Percentiles rank a stretch among this genome's conserved stretches.
These are phyloP conservation scores for Moesziomyces sp. DNA, from an alignment of 1,284 basidiomycete species.

Conservation along the genomic window DNA sequence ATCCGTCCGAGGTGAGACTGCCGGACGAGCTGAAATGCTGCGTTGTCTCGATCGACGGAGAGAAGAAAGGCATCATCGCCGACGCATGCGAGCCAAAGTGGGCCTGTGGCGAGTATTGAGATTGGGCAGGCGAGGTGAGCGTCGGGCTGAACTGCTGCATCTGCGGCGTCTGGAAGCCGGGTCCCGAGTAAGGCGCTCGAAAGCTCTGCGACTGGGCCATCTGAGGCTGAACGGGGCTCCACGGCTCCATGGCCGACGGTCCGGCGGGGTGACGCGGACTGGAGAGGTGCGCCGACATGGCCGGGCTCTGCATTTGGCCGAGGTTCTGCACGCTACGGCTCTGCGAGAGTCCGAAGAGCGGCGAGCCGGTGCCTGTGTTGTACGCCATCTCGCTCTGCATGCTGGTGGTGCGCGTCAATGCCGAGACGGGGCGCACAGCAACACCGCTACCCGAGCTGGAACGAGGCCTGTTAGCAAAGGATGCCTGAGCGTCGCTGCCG, in stretches of 20 bases:
- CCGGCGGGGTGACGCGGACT: slow-evolving; percentile 26
- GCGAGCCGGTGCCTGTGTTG: slow-evolving; percentile 7
- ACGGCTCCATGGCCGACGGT: slow-evolving; percentile 24
- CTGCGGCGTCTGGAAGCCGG: slow-evolving; percentile 43
- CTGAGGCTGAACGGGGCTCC: slow-evolving; percentile 38
- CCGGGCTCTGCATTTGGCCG: slow-evolving; percentile 30
- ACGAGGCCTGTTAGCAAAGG: slow-evolving; percentile 18
- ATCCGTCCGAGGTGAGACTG: slow-evolving; percentile 23
- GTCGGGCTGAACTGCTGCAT: slow-evolving; percentile 47
- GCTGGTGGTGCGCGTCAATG: slow-evolving; percentile 39
- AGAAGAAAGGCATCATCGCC: slow-evolving; percentile 39
- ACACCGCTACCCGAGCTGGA: slow-evolving; percentile 35
- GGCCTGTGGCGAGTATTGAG: slow-evolving; percentile 47
- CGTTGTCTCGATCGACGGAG: slow-evolving; percentile 29
- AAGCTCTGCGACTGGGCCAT: slow-evolving; percentile 26
- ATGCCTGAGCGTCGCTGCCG: slow-evolving; percentile 14
- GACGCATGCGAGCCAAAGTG: slow-evolving; percentile 35
- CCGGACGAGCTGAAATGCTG: slow-evolving; percentile 27
- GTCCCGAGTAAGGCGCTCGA: slow-evolving; percentile 27
- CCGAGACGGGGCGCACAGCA: slow-evolving; percentile 25
- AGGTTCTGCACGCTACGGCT: slow-evolving; percentile 44
- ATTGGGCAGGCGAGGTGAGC: slow-evolving; percentile 43
- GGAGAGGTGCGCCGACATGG: slow-evolving; percentile 22
- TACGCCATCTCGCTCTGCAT: slow-evolving; percentile 43
- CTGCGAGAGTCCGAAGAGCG: slow-evolving; percentile 30